A percentile compares a stretch with the other conserved stretches of the same genome.
Conservation (phyloP, 2,329 filamentous ascomycete genomes). For the Ilyonectria destructans region DNA sequence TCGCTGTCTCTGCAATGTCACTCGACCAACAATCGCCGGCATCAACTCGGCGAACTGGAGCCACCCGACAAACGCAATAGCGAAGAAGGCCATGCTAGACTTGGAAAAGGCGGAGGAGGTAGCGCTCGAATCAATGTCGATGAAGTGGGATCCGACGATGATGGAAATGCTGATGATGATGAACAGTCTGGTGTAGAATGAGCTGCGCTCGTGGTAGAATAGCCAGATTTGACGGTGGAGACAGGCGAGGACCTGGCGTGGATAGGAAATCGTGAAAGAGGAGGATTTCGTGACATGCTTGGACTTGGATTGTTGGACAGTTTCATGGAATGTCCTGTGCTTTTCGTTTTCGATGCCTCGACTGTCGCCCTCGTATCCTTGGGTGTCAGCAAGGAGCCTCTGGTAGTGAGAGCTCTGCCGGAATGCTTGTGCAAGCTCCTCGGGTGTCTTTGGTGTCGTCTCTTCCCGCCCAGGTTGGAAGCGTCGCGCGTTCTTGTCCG, state of each 20-base stretch:
- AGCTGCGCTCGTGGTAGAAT: constrained; percentile 25
- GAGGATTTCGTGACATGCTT: constrained; percentile 25
- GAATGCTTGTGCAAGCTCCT: constrained; percentile 78
- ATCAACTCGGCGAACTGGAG: constrained; percentile 24
- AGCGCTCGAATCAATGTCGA: constrained; percentile 16
- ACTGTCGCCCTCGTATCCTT: constrained; percentile 59
- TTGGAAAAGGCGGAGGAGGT: constrained; percentile 28
- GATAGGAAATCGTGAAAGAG: constrained; percentile 63
- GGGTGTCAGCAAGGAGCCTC: constrained; percentile 70
- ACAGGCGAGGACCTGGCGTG: constrained; percentile 78
- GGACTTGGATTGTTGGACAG: constrained; percentile 20
- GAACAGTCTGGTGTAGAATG: constrained; percentile 21
- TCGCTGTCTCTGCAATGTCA: constrained; percentile 16
- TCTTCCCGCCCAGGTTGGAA: constrained; percentile 76
- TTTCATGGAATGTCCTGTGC: constrained; percentile 13
- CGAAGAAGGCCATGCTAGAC: constrained; percentile 27
- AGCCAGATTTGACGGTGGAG: constrained; percentile 84
- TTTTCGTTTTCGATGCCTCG: constrained; percentile 47
- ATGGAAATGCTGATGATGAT: constrained; percentile 27
- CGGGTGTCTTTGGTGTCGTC: constrained; percentile 77
- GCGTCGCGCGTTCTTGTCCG: constrained; percentile 77
- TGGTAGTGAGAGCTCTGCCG: constrained; percentile 72
- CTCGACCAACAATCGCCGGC: constrained; percentile 16
- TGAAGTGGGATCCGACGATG: constrained; percentile 22
- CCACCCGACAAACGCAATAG: constrained; percentile 23